Evolutionary conservation across 192 early-diverging fungal genomes (phyloP).

Genomic region (Coemansia pectinata): DNA sequence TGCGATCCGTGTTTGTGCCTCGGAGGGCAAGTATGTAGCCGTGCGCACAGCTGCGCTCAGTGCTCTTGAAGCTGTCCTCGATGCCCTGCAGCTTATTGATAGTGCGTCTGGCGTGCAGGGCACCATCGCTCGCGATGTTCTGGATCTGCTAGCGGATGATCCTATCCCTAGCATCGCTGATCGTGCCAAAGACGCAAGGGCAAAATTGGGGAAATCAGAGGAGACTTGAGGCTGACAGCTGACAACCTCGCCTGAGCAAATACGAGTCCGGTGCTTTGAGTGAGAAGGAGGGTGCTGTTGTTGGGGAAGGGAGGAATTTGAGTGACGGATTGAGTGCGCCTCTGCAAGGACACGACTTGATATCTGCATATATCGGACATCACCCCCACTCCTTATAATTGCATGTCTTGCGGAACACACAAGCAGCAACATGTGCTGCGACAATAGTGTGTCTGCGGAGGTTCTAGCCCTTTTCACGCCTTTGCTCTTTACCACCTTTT

Average conservation of each 20-base stretch:
- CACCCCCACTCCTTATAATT: background rate
- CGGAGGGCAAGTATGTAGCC: constrained; percentile 66
- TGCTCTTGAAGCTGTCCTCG: constrained; percentile 35
- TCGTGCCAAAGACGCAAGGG: constrained; percentile 39
- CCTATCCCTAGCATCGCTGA: constrained; percentile 58
- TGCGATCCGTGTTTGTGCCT: constrained; percentile 53
- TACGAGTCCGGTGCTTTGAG: background rate
- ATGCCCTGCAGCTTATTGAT: background rate
- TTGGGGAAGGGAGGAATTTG: background rate
- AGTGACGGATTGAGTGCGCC: background rate
- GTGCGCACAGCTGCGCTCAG: constrained; percentile 63
- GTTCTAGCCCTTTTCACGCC: background rate
- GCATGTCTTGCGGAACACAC: background rate
- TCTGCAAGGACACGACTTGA: constrained; percentile 1
- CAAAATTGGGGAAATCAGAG: background rate
- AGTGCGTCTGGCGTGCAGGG: background rate
- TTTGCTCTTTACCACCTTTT: background rate
- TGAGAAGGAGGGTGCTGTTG: background rate
- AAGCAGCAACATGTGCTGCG: background rate
- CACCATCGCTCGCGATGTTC: constrained; percentile 6
- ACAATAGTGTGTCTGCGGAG: background rate
- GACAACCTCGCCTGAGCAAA: background rate
- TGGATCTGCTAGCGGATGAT: constrained; percentile 41
- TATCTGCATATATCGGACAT: background rate
- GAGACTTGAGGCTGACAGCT: background rate